Evolutionary conservation across 441 rosid species (phyloP), one percentile per base, ranked within the genome.

Genomic region (Euphorbia celastroides): DNA sequence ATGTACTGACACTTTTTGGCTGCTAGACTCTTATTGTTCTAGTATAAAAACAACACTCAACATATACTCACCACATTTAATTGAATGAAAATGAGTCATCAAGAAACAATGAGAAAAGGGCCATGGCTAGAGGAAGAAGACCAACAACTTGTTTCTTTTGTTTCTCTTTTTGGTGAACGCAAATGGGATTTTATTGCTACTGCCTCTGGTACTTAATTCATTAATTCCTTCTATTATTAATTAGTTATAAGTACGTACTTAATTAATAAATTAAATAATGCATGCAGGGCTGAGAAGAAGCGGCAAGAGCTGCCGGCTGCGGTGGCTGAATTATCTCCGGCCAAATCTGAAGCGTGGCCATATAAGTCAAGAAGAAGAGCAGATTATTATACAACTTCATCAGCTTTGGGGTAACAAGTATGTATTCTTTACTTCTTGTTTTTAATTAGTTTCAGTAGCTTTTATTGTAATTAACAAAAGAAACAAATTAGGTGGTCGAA

Each of bases 41-140:
- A 73, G 5, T 60, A 80, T 70, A 34, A 34, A 34, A 34, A 34
- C 38, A 34, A 34, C 38, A 9, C 38, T 34, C 38, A 34, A 34
- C 4, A 34, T 9, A 4, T 9, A 3, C 38, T 62, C 22, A 8
- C n/a, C 66, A 48, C 13, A 5, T 5, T 16, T 2, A 48, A 46
- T 9, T 16, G 2, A 48, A 48, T 2, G 5, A 11, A 5, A 57
- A 75, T 71, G 76, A 60, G 70, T 68, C 42, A 12, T 30, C 56
- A 56, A 73, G 74, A 25, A 34, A 54, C 27, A 28, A 41, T 41
- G 44, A 41, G 79, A 5, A 84, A 77, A 78, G 93, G 93, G 52
- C 79, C 85, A 56, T 88, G 93, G 97, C 79, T 77, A 0, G 80
- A 83, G 77, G 88, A 81, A 69, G 90, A 90, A 71, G 95, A 90